Conservation (phyloP, 2,329 filamentous ascomycete genomes). For the Daldinia eschscholtzii region DNA sequence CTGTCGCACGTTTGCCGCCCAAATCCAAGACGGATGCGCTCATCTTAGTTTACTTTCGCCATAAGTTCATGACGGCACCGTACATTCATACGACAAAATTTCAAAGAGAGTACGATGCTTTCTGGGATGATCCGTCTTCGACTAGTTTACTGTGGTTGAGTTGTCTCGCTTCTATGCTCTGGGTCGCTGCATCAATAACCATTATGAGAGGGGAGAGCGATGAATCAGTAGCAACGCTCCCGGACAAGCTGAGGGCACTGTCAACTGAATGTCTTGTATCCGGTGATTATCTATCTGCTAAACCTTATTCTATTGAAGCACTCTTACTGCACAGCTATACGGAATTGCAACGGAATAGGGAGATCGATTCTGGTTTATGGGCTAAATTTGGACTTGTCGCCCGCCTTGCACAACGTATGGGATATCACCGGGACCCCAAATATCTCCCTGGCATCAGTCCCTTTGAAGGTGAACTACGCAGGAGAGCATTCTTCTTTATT, state of each 20-base stretch:
- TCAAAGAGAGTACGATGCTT: constrained; percentile 61
- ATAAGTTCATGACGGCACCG: constrained; percentile 52
- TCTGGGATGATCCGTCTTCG: constrained; percentile 59
- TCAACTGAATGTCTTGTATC: constrained; percentile 62
- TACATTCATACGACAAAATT: constrained; percentile 59
- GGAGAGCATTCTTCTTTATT: constrained; percentile 62
- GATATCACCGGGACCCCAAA: constrained; percentile 64
- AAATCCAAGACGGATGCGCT: constrained; percentile 52
- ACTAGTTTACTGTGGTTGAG: constrained; percentile 64
- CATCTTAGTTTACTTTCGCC: constrained; percentile 53
- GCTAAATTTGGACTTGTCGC: constrained; percentile 61
- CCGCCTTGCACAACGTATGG: constrained; percentile 64
- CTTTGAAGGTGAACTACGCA: constrained; percentile 65
- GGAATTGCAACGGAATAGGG: constrained; percentile 57
- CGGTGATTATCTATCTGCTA: constrained; percentile 61
- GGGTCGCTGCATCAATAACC: constrained; percentile 56
- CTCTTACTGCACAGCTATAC: constrained; percentile 61
- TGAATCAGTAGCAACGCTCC: constrained; percentile 46
- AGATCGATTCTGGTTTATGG: constrained; percentile 62
- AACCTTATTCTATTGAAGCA: constrained; percentile 63
- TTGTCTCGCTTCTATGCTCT: constrained; percentile 63
- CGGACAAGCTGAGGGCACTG: constrained; percentile 53
- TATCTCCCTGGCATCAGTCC: constrained; percentile 59
- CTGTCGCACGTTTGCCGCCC: constrained; percentile 51
- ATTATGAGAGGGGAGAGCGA: constrained; percentile 50